phyloP scores from a whole-genome alignment of 768 basidiomycete species.

The Termitomyces sp. region DNA sequence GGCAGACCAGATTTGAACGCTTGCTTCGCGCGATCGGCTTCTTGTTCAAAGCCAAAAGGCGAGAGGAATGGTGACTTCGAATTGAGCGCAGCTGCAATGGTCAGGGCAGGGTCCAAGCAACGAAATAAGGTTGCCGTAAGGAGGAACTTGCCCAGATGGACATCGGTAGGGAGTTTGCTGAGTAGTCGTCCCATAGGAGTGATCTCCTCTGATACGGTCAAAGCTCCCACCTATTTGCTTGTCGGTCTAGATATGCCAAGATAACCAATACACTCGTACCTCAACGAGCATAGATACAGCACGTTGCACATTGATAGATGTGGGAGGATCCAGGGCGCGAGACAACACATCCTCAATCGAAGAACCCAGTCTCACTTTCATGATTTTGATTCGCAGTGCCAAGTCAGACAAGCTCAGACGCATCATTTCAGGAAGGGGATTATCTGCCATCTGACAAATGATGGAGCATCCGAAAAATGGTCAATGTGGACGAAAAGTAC shows the following conservation, averaged over 20 bases:
- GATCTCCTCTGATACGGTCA: conserved; percentile 84
- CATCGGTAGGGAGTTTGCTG: conserved; percentile 91
- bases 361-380: conserved; percentile 79
- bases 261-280: conserved; percentile 30
- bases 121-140: conserved; percentile 78
- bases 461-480: not conserved
- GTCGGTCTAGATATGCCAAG: not conserved
- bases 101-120: conserved; percentile 94
- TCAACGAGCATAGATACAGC: conserved; percentile 91
- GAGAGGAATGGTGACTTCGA: conserved; percentile 91
- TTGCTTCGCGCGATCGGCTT: conserved; percentile 80
- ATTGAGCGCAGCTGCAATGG: conserved; percentile 89
- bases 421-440: conserved; percentile 94
- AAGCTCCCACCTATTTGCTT: conserved; percentile 63
- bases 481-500: conserved; percentile 27
- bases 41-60: conserved; percentile 82
- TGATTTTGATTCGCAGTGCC: conserved; percentile 87
- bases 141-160: conserved; percentile 92
- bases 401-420: conserved; percentile 90
- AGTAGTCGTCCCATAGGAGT: conserved; percentile 90
- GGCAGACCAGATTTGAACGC: conserved; percentile 69
- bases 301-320: conserved; percentile 79
- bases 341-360: conserved; percentile 90
- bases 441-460: conserved; percentile 66
- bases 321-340: conserved; percentile 85